phyloP scores from a whole-genome alignment of 768 basidiomycete species.

The Phaeolepiota aurea region DNA sequence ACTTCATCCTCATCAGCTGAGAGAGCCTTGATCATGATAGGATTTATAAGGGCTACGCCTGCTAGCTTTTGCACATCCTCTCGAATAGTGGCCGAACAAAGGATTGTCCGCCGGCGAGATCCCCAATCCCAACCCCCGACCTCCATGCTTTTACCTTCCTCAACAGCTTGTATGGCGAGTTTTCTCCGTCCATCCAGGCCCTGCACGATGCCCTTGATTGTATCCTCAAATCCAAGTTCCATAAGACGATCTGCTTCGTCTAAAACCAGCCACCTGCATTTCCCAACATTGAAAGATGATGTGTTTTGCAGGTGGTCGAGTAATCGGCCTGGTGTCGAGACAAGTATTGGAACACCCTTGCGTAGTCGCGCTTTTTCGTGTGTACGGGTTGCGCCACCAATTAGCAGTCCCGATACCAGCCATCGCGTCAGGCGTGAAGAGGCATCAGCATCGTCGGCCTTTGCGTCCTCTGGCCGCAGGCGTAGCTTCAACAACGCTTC shows the following conservation, averaged over 20 bases:
- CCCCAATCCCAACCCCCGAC: conserved; percentile 86
- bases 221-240: conserved; percentile 98
- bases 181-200: conserved; percentile 78
- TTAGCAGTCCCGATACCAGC: conserved; percentile 89
- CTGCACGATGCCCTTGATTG: conserved; percentile 82
- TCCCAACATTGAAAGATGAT: conserved; percentile 83
- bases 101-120: conserved; percentile 68
- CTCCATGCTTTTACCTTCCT: conserved; percentile 60
- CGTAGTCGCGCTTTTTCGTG: conserved; percentile 95
- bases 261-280: conserved; percentile 91
- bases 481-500: conserved; percentile 74
- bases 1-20: conserved; percentile 32
- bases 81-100: conserved; percentile 95
- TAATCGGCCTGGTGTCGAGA: conserved; percentile 90
- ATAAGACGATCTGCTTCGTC: conserved; percentile 97
- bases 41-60: conserved; percentile 69
- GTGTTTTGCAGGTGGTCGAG: conserved; percentile 97
- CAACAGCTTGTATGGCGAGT: conserved; percentile 60
- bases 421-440: conserved; percentile 65
- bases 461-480: conserved; percentile 49
- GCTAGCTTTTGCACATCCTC: conserved; percentile 94
- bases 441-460: conserved; percentile 36
- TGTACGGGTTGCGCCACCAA: conserved; percentile 87
- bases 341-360: conserved; percentile 92
- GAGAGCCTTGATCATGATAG: conserved; percentile 76